A percentile compares a stretch with the other conserved stretches of the same genome.
Conservation (phyloP, 2,329 filamentous ascomycete genomes). For the Graphilbum ipis-grandicollis region DNA sequence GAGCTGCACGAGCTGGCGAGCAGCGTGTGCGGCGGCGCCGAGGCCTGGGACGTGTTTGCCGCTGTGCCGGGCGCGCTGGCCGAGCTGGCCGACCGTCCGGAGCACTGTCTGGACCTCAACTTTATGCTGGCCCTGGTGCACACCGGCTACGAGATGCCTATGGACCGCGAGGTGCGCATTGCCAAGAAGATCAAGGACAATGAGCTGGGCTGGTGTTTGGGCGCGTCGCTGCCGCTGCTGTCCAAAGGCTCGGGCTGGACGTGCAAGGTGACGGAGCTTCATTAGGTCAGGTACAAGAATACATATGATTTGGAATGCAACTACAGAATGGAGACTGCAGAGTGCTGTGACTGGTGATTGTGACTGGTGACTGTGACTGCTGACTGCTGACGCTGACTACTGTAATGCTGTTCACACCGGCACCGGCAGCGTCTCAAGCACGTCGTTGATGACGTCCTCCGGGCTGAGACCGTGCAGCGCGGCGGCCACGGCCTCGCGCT, state of each 20-base stretch:
- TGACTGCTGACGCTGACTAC: too few species aligned
- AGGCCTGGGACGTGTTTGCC: slow-evolving; percentile 65
- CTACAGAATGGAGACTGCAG: too few species aligned
- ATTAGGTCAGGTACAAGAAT: slow-evolving; percentile 17
- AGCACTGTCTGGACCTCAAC: slow-evolving; percentile 88
- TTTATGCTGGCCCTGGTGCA: slow-evolving; percentile 90
- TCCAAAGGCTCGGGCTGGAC: slow-evolving; percentile 73
- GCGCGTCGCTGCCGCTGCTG: slow-evolving; percentile 81
- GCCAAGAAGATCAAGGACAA: slow-evolving; percentile 98
- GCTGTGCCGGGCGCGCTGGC: slow-evolving; percentile 60
- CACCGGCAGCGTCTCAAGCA: slow-evolving; percentile 37
- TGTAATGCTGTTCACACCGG: slow-evolving; percentile 27
- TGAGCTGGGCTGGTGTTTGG: slow-evolving; percentile 94
- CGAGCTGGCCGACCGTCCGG: slow-evolving; percentile 66
- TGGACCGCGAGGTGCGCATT: slow-evolving; percentile 90
- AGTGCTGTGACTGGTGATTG: too few species aligned
- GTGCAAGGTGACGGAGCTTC: slow-evolving; percentile 66
- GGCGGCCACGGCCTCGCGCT: slow-evolving; percentile 47
- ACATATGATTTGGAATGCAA: too few species aligned
- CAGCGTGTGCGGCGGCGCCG: slow-evolving; percentile 67
- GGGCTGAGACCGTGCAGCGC: slow-evolving; percentile 45
- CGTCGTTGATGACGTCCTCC: slow-evolving; percentile 48
- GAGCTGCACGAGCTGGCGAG: slow-evolving; percentile 77
- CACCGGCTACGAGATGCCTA: slow-evolving; percentile 94
- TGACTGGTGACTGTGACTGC: too few species aligned